Evolutionary conservation across 345 rosid genomes (phyloP), one percentile per base, ranked within the genome.

Genomic region (Syzygium jambos): DNA sequence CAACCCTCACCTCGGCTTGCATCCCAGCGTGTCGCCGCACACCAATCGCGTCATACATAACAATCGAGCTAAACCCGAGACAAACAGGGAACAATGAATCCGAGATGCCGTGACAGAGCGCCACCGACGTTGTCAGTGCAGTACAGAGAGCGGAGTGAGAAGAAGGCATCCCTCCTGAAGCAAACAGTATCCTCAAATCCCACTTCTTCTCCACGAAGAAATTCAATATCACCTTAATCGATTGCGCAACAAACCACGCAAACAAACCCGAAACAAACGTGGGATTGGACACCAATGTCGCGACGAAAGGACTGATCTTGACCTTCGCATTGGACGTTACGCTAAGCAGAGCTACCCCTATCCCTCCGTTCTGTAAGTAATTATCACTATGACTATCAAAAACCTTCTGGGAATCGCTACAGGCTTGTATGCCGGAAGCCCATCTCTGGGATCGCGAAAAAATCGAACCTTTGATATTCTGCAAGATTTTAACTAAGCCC

Each of bases 141-240:
- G 95, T 95, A 78, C 99, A 97, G 41, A 97, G 38, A 85, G 99
- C 98, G 29, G 99, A 95, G 87, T 96, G 99, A 12, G 99, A 96
- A 27, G 99, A 97, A 22, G 99, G 98, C 98, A 97, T 97, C 43
- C 98, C 98, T 87, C 99, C 99, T 82, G 95, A 97, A 51, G 98
- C 94, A 88, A 86, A 95, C 73, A 97, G 8, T 3, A 97, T n/a
- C 87, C 95, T 91, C 63, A 95, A 92, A 90, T 97, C 98, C 99
- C 97, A 97, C 90, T 94, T 97, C 90, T 94, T 95, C 89, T 96
- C 99, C 78, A 97, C 90, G 84, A 94, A 96, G 93, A 97, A 97
- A 90, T 96, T 95, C 89, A 96, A 90, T 87, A 94, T 59, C 86
- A 97, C 90, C 91, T 97, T 97, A 22, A 90, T 87, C 63, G 98